phyloP scores from a whole-genome alignment of 2,329 filamentous ascomycete genomes.

The Fusarium lyarnte region DNA sequence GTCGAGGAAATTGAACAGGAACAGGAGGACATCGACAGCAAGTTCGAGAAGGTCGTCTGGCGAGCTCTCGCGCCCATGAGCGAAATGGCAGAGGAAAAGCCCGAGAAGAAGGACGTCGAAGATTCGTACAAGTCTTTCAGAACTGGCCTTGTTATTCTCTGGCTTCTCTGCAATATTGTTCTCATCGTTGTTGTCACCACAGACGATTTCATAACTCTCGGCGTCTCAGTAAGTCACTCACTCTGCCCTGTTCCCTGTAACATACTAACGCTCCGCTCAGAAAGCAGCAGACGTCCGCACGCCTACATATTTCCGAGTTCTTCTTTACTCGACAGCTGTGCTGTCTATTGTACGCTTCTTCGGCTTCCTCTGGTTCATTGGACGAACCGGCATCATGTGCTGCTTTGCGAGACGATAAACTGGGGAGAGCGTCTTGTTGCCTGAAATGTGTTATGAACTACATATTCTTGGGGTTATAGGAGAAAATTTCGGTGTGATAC shows the following conservation, averaged over 20 bases:
- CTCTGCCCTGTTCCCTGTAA: fast-evolving
- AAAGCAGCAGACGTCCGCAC: constrained; percentile 32
- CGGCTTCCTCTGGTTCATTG: constrained; percentile 41
- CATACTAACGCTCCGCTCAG: constrained; percentile 19
- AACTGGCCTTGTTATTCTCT: constrained; percentile 39
- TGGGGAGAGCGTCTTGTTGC: not conserved
- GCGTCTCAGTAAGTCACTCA: constrained; percentile 28
- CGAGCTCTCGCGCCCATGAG: constrained; percentile 39
- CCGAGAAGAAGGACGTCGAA: constrained; percentile 37
- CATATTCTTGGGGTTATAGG: constrained; percentile 3
- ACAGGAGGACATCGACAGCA: constrained; percentile 40
- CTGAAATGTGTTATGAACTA: constrained; percentile 19
- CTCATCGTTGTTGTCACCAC: constrained; percentile 39
- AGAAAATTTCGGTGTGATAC: not conserved
- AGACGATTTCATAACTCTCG: constrained; percentile 36
- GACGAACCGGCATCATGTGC: constrained; percentile 40
- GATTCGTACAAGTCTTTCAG: constrained; percentile 41
- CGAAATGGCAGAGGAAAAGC: constrained; percentile 28
- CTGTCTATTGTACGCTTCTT: constrained; percentile 38
- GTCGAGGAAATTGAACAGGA: constrained; percentile 40
- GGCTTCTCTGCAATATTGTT: constrained; percentile 40
- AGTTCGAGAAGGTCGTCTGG: constrained; percentile 41
- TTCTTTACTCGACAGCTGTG: constrained; percentile 39
- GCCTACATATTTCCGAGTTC: constrained; percentile 36
- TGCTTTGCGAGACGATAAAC: constrained; percentile 36